Percentiles rank a stretch among this genome's conserved stretches.
These are phyloP conservation scores for Crucihimalaya himalaica DNA, from an alignment of 345 rosid species.

Conservation along the genomic window DNA sequence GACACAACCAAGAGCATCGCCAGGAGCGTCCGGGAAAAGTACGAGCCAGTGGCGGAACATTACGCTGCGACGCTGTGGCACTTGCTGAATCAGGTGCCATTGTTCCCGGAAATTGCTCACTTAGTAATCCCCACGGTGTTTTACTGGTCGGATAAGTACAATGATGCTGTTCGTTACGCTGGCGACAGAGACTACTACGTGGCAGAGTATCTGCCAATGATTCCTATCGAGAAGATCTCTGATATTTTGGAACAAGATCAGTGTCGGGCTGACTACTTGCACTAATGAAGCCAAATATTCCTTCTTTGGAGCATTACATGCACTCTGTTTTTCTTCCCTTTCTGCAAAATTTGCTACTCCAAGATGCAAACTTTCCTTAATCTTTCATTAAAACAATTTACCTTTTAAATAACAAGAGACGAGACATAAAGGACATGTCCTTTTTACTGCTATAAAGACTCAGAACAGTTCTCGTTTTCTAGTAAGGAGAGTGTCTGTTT, in stretches of 20 bases:
- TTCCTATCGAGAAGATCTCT: constrained; percentile 62
- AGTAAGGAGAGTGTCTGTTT: constrained; percentile 66
- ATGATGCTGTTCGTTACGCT: constrained; percentile 43
- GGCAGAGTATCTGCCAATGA: constrained; percentile 56
- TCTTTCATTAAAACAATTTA: not conserved
- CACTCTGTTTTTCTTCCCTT: not conserved
- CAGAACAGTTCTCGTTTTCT: not conserved
- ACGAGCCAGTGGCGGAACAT: constrained; percentile 63
- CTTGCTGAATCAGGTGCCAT: constrained; percentile 52
- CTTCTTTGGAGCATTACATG: not conserved
- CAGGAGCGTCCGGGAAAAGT: constrained; percentile 42
- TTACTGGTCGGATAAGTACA: constrained; percentile 73
- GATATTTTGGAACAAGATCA: constrained; percentile 47
- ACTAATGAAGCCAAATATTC: not conserved
- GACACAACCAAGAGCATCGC: constrained; percentile 50
- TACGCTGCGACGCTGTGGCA: constrained; percentile 58
- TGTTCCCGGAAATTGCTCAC: constrained; percentile 60
- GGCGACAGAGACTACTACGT: constrained; percentile 51
- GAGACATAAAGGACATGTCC: not conserved
- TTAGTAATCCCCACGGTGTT: constrained; percentile 59
- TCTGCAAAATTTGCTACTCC: not conserved
- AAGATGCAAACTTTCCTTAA: not conserved
- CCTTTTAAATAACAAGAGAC: constrained; percentile 2
- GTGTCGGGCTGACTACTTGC: constrained; percentile 9
- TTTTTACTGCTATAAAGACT: not conserved